A percentile compares a stretch with the other conserved stretches of the same genome.
These are phyloP conservation scores for Lycium ferocissimum DNA, from an alignment of 257 asterid species.

Conservation along the genomic window DNA sequence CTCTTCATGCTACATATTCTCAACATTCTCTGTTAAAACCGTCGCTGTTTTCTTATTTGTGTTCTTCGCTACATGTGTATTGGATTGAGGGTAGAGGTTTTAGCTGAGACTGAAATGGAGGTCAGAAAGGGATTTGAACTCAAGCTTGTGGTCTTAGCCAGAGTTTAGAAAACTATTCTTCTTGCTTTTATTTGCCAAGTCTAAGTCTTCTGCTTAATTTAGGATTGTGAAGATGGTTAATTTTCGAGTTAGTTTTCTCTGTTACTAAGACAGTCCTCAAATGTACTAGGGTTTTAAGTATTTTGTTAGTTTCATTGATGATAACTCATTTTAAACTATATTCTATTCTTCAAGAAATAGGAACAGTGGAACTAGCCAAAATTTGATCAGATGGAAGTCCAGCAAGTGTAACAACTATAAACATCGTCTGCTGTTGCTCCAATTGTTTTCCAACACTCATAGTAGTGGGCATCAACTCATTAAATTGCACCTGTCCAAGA, in stretches of 20 bases:
- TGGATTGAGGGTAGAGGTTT: neutral
- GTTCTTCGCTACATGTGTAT: neutral
- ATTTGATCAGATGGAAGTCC: neutral
- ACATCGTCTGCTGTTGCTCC: too few species aligned
- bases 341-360: too few species aligned
- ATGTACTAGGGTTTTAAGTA: neutral
- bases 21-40: neutral
- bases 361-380: neutral
- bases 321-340: too few species aligned
- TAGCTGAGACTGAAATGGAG: neutral
- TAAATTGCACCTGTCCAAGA: neutral
- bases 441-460: neutral
- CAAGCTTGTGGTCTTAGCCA: slow-evolving; percentile 11
- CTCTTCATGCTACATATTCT: neutral
- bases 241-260: slow-evolving; percentile 12
- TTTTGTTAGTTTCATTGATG: too few species aligned
- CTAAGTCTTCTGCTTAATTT: neutral
- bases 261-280: neutral
- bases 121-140: slow-evolving; percentile 5
- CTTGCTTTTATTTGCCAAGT: slow-evolving; percentile 12
- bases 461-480: neutral
- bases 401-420: too few species aligned
- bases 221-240: slow-evolving; percentile 14
- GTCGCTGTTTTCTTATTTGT: slow-evolving; percentile 3
- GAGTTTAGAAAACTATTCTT: neutral